Percentiles rank a stretch among this genome's conserved stretches.
Conservation (phyloP, 139 green algal genomes). For the Coccomyxa sp. region DNA sequence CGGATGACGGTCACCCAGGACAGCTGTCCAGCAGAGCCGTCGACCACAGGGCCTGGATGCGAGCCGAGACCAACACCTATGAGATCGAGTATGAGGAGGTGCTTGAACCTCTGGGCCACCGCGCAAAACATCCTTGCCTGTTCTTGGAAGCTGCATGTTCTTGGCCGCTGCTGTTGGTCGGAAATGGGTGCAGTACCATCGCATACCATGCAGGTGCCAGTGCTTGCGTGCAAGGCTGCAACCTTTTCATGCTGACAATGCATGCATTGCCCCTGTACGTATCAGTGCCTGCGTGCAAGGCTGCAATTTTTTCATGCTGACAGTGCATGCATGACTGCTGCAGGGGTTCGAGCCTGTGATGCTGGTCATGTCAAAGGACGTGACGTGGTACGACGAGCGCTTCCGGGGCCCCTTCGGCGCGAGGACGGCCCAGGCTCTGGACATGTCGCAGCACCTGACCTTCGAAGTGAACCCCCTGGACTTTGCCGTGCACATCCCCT, state of each 20-base stretch:
- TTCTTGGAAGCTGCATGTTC: no score
- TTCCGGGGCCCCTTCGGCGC: not conserved
- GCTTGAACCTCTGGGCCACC: no score
- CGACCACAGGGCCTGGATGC: not conserved
- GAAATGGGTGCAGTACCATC: no score
- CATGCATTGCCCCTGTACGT: no score
- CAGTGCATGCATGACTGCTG: no score
- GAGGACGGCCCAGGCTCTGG: not conserved
- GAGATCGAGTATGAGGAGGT: not conserved
- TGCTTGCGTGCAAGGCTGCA: no score
- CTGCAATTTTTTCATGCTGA: no score
- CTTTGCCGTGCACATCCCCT: not conserved
- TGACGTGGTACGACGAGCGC: not conserved
- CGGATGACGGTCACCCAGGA: not conserved
- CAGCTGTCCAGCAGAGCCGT: not conserved
- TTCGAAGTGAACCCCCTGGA: not conserved
- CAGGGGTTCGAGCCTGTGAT: not conserved
- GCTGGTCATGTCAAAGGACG: not conserved
- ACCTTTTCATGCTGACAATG: no score
- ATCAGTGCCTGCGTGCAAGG: no score
- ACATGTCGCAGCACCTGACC: not conserved
- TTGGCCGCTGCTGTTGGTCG: no score
- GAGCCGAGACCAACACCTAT: not conserved
- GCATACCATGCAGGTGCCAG: no score
- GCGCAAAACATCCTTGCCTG: no score